phyloP scores from a whole-genome alignment of 2,329 filamentous ascomycete genomes.

The Colletotrichum orchidophilum region DNA sequence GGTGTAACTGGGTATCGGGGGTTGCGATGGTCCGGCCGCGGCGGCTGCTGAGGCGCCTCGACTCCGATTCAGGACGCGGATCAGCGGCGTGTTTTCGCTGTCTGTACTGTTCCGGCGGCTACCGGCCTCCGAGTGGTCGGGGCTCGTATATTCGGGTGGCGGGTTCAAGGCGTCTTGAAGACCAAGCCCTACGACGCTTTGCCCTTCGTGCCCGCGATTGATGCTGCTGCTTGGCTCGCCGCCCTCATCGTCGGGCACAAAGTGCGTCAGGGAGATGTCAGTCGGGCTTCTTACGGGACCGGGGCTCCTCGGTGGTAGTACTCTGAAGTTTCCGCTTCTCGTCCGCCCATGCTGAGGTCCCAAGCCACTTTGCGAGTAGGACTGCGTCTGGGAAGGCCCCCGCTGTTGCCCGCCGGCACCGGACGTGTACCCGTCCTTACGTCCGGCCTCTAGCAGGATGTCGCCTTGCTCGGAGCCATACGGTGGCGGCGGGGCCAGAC shows the following conservation, averaged over 20 bases:
- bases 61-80: constrained; percentile 59
- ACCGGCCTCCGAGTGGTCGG: constrained; percentile 66
- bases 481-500: constrained; percentile 91
- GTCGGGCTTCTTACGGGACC: constrained; percentile 92
- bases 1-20: constrained; percentile 85
- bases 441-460: constrained; percentile 89
- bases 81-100: constrained; percentile 63
- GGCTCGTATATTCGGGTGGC: constrained; percentile 78
- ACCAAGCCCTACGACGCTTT: constrained; percentile 51
- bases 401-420: constrained; percentile 52
- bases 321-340: constrained; percentile 80
- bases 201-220: constrained; percentile 38
- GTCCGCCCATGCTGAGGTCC: constrained; percentile 76
- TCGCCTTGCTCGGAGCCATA: constrained; percentile 98
- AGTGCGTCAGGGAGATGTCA: constrained; percentile 91
- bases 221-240: constrained; percentile 71
- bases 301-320: constrained; percentile 82
- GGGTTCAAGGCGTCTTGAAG: constrained; percentile 68
- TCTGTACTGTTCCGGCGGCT: constrained; percentile 67
- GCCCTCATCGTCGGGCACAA: constrained; percentile 76
- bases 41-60: constrained; percentile 60
- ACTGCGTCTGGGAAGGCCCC: constrained; percentile 55
- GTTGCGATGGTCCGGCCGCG: constrained; percentile 45
- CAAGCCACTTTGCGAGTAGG: constrained; percentile 45
- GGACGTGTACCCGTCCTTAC: constrained; percentile 64